Evolutionary conservation across 2,329 filamentous ascomycete species (phyloP), one percentile per base, ranked within the genome.

Genomic region (Westerdykella ornata): DNA sequence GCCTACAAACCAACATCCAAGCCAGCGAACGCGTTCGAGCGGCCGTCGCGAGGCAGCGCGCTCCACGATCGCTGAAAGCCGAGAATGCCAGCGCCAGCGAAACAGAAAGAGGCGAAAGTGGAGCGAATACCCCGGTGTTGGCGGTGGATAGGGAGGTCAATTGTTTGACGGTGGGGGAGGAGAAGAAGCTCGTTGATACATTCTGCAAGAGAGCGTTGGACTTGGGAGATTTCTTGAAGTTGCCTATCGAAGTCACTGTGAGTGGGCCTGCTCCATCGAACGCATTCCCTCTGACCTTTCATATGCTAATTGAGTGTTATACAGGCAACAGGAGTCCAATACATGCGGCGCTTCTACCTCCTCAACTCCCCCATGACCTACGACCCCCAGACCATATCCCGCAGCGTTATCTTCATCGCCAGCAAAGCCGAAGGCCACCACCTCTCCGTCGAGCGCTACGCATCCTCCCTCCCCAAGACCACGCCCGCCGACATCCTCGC

Each of bases 321-420:
- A 42, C 38, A 80, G 75, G 81, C 84, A 18, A 95, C 89, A 5
- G 87, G 88, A 3, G 85, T 90, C 46, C 81, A 94, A 59, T 96
- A 94, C 63, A 77, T 98, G 45, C 85, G 87, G 42, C 85, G 92
- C 43, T 97, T 98, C 75, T 98, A 97, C 71, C 77, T 95, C 29
- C 90, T 85, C 59, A 95, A 97, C 68, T 94, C 86, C 31, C 80
- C 89, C 58, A 95, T 97, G 86, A 95, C 89, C 20, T 97, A 98
- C 63, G 86, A 90, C 47, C 90, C 89, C 0, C 85, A 86, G 47
- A 82, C 88, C 48, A 85, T 97, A 52, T 81, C 94, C 62, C 87
- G 89, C 60, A 92, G 88, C 20, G 87, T 85, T 28, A 77, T 98
- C 41, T 97, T 94, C 72, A 85, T 98, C 49, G 88, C 88, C 8